These are phyloP conservation scores for Barnettozyma salicaria DNA, from an alignment of 805 yeast species.

Conservation along the genomic window DNA sequence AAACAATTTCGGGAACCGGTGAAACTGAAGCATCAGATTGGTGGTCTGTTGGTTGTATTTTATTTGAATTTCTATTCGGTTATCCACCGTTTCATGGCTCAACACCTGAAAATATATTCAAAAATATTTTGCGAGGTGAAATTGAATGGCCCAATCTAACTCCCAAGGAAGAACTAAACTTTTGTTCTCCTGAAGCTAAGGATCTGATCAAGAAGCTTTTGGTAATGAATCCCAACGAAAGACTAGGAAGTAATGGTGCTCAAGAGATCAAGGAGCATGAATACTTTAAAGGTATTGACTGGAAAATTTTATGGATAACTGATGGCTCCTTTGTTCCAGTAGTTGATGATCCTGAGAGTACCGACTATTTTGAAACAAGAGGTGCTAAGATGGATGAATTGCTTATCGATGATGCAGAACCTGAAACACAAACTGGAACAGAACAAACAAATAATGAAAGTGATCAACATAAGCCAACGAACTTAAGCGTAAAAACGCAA, in stretches of 20 bases:
- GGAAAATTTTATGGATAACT: conserved; percentile 66
- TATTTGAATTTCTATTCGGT: conserved; percentile 88
- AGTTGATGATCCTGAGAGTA: conserved; percentile 72
- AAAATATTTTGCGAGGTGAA: conserved; percentile 64
- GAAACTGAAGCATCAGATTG: conserved; percentile 87
- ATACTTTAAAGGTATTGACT: conserved; percentile 64
- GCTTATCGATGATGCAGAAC: conserved; percentile 36
- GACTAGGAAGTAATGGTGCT: conserved; percentile 78
- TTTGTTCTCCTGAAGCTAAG: conserved; percentile 61
- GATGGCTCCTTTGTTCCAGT: conserved; percentile 82
- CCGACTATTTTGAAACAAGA: conserved; percentile 85
- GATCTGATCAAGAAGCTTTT: conserved; percentile 65
- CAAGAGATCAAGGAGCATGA: conserved; percentile 75
- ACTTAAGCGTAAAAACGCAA: conserved; percentile 6
- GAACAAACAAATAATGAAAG: conserved; percentile 19
- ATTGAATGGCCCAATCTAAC: conserved; percentile 81
- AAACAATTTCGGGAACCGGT: conserved; percentile 77
- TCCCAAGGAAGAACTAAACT: conserved; percentile 44
- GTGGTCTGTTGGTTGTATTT: conserved; percentile 98
- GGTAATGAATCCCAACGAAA: conserved; percentile 50
- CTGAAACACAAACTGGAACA: conserved; percentile 28
- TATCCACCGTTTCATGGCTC: conserved; percentile 90
- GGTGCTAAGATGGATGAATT: conserved; percentile 76
- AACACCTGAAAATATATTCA: conserved; percentile 75
- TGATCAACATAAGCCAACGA: neutral